These are phyloP conservation scores for Poa pratensis DNA, from an alignment of 176 grass and related monocot species.

Conservation along the genomic window DNA sequence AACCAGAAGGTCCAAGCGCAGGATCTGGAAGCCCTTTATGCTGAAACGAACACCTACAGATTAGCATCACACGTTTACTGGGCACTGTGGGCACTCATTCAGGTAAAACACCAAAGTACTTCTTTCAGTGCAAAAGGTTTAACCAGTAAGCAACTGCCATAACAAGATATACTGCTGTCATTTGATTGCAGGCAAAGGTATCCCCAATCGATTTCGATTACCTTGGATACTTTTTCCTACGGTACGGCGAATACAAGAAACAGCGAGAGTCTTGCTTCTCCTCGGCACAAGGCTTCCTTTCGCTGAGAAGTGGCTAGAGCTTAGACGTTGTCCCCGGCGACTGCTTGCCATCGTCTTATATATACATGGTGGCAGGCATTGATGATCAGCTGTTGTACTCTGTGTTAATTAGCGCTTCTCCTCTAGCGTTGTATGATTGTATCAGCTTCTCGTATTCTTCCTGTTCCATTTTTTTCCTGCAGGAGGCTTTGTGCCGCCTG, in stretches of 20 bases:
- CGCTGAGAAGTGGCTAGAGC: slow-evolving; percentile 5
- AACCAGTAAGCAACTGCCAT: not conserved
- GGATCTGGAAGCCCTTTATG: slow-evolving; percentile 73
- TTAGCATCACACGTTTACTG: slow-evolving; percentile 91
- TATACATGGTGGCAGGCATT: not conserved
- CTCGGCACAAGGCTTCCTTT: slow-evolving; percentile 54
- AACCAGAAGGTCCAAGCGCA: slow-evolving; percentile 51
- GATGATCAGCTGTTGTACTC: slow-evolving; percentile 19
- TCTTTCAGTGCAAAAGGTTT: not conserved
- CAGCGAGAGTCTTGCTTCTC: slow-evolving; percentile 60
- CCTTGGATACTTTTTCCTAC: slow-evolving; percentile 83
- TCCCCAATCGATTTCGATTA: slow-evolving; percentile 96
- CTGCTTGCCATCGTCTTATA: not conserved
- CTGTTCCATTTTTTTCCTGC: not conserved
- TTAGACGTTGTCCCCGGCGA: not conserved
- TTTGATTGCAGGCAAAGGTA: slow-evolving; percentile 71
- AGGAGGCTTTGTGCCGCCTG: slow-evolving; percentile 3
- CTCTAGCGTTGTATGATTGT: slow-evolving; percentile 26
- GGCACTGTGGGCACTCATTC: slow-evolving; percentile 94
- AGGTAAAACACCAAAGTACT: slow-evolving; percentile 48
- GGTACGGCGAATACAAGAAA: slow-evolving; percentile 92
- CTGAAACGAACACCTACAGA: slow-evolving; percentile 93
- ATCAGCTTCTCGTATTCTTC: slow-evolving; percentile 25
- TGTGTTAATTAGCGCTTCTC: not conserved
- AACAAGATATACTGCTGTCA: not conserved